Conservation (phyloP, 495 filamentous ascomycete genomes). For the Neurospora discreta region DNA sequence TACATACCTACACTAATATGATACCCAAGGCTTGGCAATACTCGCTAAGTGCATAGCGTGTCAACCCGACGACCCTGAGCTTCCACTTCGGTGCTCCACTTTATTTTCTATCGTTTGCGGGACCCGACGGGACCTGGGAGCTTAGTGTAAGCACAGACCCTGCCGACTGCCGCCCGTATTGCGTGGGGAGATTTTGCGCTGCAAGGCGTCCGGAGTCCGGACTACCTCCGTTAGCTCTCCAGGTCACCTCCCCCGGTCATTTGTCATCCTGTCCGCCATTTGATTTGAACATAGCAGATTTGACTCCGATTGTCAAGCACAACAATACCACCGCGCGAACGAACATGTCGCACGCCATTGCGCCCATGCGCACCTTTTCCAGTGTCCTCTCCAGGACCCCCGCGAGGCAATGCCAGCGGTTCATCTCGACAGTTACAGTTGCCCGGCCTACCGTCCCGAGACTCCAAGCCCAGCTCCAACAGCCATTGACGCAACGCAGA, state of each 20-base stretch:
- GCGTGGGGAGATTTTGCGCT: background rate
- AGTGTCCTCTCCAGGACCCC: slow-evolving; percentile 12
- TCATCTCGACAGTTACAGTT: slow-evolving; percentile 16
- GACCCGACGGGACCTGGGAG: background rate
- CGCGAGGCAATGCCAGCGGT: slow-evolving; percentile 15
- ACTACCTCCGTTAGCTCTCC: background rate
- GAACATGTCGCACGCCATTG: slow-evolving; percentile 18
- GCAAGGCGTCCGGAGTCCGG: background rate
- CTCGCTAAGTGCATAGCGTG: background rate
- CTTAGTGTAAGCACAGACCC: background rate
- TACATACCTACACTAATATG: too few relatives aligned
- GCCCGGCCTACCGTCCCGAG: slow-evolving; percentile 5
- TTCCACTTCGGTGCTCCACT: background rate
- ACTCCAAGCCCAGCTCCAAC: slow-evolving; percentile 14
- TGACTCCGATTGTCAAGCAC: background rate
- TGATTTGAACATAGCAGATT: background rate
- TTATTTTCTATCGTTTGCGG: background rate
- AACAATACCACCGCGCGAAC: background rate
- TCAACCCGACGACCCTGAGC: background rate
- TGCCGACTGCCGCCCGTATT: background rate
- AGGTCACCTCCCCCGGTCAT: background rate
- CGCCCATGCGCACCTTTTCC: slow-evolving; percentile 13
- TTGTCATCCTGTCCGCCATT: background rate
- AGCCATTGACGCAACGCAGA: slow-evolving; percentile 23
- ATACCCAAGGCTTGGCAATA: background rate